Conservation (phyloP, 2,329 filamentous ascomycete genomes). For the Diaporthe helianthi region DNA sequence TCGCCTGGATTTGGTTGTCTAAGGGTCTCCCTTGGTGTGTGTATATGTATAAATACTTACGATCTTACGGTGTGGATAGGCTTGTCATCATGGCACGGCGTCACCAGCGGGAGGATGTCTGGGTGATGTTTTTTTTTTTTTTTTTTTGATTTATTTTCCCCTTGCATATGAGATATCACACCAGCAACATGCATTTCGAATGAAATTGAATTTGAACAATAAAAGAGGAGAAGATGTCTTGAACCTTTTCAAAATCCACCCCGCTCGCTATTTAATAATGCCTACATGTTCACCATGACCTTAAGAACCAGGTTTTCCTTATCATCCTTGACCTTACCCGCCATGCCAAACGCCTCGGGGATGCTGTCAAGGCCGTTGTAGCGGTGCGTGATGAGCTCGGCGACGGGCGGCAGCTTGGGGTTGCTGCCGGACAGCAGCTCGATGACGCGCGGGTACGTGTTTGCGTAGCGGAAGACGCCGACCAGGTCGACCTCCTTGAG, state of each 20-base stretch:
- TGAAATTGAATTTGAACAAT: background rate
- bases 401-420: constrained; percentile 66
- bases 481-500: constrained; percentile 75
- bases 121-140: background rate
- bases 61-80: constrained; percentile 8
- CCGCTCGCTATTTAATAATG: background rate
- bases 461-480: constrained; percentile 76
- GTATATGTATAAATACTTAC: background rate
- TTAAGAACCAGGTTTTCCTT: constrained; percentile 76
- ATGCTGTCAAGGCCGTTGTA: constrained; percentile 69
- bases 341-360: constrained; percentile 75
- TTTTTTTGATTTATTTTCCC: background rate
- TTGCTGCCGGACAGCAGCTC: constrained; percentile 57
- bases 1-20: background rate
- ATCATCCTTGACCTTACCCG: constrained; percentile 73
- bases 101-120: background rate
- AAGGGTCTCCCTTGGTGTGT: background rate
- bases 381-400: constrained; percentile 74
- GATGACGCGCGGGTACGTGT: constrained; percentile 70
- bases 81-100: constrained; percentile 17
- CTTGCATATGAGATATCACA: constrained; percentile 18
- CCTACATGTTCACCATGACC: constrained; percentile 65
- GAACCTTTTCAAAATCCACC: constrained; percentile 20
- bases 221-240: background rate
- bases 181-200: background rate